These are phyloP conservation scores for Capsella rubella DNA, from an alignment of 441 rosid species.

Conservation along the genomic window DNA sequence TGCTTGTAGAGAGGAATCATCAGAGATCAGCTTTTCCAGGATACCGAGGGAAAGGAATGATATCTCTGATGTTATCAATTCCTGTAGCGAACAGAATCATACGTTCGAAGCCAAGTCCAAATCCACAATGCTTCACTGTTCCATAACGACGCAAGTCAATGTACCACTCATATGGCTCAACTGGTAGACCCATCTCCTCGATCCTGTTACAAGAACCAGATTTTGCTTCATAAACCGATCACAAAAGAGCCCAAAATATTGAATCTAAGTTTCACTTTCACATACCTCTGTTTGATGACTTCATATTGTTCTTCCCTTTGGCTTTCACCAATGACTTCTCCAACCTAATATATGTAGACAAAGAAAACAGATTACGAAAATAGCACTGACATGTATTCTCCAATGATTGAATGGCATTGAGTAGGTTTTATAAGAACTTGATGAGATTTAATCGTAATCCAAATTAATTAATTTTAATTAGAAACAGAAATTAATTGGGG, in stretches of 20 bases:
- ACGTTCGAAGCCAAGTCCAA: slow-evolving; percentile 95
- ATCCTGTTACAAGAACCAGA: slow-evolving; percentile 21
- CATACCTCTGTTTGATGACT: slow-evolving; percentile 37
- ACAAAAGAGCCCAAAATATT: neutral
- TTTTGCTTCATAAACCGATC: neutral
- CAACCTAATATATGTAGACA: slow-evolving; percentile 33
- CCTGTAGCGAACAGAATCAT: slow-evolving; percentile 97
- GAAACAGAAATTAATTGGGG: no score
- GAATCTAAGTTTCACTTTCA: slow-evolving; percentile 2
- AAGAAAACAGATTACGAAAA: neutral
- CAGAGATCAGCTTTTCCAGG: slow-evolving; percentile 96
- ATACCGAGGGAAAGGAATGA: slow-evolving; percentile 94
- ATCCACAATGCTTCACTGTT: slow-evolving; percentile 89
- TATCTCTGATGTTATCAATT: slow-evolving; percentile 90
- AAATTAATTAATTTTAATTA: no score
- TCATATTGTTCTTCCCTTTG: slow-evolving; percentile 49
- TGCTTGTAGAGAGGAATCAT: slow-evolving; percentile 20
- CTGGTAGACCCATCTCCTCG: slow-evolving; percentile 55
- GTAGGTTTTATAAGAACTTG: no score
- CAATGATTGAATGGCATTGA: neutral
- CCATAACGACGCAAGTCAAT: slow-evolving; percentile 90
- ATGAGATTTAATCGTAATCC: slow-evolving; percentile 5
- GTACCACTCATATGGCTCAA: slow-evolving; percentile 94
- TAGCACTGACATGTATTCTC: neutral
- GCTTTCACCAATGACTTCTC: slow-evolving; percentile 50